Conservation (phyloP, 345 rosid species). For the Bruguiera gymnorhiza region DNA sequence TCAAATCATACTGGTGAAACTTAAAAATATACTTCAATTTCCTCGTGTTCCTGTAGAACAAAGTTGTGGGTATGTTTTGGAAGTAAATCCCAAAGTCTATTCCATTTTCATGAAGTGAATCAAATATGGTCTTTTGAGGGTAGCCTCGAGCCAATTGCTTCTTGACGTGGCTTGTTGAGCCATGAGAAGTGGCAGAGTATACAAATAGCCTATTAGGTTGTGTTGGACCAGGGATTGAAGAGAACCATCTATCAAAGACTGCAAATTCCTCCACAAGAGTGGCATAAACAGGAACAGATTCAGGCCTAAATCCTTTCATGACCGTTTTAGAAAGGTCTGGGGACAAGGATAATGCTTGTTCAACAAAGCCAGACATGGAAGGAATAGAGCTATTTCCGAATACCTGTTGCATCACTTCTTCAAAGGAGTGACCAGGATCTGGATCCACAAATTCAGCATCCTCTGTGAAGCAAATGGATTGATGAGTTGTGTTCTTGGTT, state of each 20-base stretch:
- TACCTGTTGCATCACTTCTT: conserved; percentile 76
- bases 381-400: conserved; percentile 70
- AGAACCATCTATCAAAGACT: conserved; percentile 88
- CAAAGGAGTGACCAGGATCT: conserved; percentile 97
- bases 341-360: conserved; percentile 83
- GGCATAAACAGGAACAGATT: conserved; percentile 64
- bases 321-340: conserved; percentile 66
- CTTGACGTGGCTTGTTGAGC: conserved; percentile 81
- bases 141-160: conserved; percentile 74
- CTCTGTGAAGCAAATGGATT: conserved; percentile 70
- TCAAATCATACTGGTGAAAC: conserved; percentile 58
- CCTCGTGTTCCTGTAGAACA: conserved; percentile 85
- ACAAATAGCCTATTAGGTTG: conserved; percentile 90
- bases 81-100: conserved; percentile 73
- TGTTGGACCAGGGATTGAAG: conserved; percentile 95
- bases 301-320: conserved; percentile 83
- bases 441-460: conserved; percentile 94
- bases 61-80: conserved; percentile 71
- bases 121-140: conserved; percentile 92
- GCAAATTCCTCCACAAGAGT: conserved; percentile 68
- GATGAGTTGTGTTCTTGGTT: conserved; percentile 31
- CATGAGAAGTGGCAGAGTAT: conserved; percentile 94
- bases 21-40: conserved; percentile 69
- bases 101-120: conserved; percentile 68
- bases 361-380: conserved; percentile 87